Base-by-base conservation (phyloP, 768 basidiomycete species). In the Lyophyllum semitale region DNA sequence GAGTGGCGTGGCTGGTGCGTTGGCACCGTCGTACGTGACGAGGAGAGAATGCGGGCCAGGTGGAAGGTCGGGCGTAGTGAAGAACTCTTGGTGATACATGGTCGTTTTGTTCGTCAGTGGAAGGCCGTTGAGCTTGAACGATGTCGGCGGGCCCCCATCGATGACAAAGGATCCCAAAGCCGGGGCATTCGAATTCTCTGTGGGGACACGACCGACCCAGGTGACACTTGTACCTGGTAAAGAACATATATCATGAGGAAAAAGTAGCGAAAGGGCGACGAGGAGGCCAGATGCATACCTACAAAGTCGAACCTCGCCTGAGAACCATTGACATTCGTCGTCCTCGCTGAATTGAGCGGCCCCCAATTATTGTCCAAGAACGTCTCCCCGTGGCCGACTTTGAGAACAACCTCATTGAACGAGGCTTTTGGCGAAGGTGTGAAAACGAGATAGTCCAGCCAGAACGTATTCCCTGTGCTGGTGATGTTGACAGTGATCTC, bases 201-300 rank as follows among this genome's bases (percentile, higher is more conserved):
- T 45, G n/a, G 48, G 57, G 17, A 50, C 54, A 18, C 29, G 51
- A 1, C 57, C 57, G 38, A 51, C 42, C 57, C 57, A 58, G 9
- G 53, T 26, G 8, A 58, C 32, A 22, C 53, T 41, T 17, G 42
- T 58, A 4, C 57, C 57, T 58, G 42, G 15, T 12, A 40, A 30
- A 18, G 5, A 15, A 15, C 2, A 13, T 35, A 29, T 3, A 15
- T 25, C 15, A 7, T 25, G 8, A 23, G 1, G 13, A 20, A 37
- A 22, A 17, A 22, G 29, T 18, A 8, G 35, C 37, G 18, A 15
- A 12, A 15, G 20, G 29, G 23, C 38, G 35, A n/a, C 0, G 15
- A 15, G 13, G 13, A n/a, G n/a, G 37, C 47, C 22, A 18, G 27
- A 23, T 18, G 29, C 47, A 11, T 6, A 55, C 58, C 58, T 29